Evolutionary conservation across 176 grass and related monocot species (phyloP).

Genomic region (Rhynchospora pubera): DNA sequence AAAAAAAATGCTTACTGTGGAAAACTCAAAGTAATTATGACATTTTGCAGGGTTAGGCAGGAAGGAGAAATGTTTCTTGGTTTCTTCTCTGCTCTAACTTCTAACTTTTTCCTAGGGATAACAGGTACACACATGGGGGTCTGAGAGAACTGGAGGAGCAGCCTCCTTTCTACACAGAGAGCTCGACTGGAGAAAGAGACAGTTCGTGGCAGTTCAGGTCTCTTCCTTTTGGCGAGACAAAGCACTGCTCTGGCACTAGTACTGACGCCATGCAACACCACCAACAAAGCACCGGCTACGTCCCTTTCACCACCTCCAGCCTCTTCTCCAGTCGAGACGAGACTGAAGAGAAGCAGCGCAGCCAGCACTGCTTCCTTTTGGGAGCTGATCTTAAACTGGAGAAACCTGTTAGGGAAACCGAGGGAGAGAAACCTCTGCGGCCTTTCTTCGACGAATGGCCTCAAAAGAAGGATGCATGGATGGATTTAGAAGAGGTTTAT

Average conservation of each 20-base stretch:
- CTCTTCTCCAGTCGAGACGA: constrained; percentile 25
- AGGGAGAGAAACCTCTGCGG: constrained; percentile 56
- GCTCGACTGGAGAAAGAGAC: constrained; percentile 34
- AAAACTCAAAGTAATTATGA: background rate
- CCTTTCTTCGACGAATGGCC: constrained; percentile 91
- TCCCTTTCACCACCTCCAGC: constrained; percentile 3
- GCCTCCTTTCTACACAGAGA: constrained; percentile 61
- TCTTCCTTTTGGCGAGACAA: constrained; percentile 25
- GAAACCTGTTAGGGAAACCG: constrained; percentile 27
- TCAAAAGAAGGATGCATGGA: constrained; percentile 69
- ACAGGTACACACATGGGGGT: constrained; percentile 46
- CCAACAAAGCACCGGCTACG: constrained; percentile 29
- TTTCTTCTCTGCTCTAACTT: background rate
- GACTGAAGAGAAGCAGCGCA: constrained; percentile 39
- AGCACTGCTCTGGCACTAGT: constrained; percentile 31
- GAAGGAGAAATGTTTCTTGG: constrained; percentile 1
- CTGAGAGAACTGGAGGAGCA: constrained; percentile 62
- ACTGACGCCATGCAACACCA: constrained; percentile 20
- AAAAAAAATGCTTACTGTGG: background rate
- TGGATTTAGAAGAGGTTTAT: constrained; percentile 40
- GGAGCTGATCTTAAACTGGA: constrained; percentile 72
- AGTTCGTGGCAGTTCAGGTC: constrained; percentile 80
- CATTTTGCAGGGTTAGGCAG: background rate
- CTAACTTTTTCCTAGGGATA: constrained; percentile 15
- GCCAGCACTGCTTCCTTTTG: constrained; percentile 87